Evolutionary conservation across 345 rosid genomes (phyloP), one percentile per base, ranked within the genome.

Genomic region (Rhizophora mangle): DNA sequence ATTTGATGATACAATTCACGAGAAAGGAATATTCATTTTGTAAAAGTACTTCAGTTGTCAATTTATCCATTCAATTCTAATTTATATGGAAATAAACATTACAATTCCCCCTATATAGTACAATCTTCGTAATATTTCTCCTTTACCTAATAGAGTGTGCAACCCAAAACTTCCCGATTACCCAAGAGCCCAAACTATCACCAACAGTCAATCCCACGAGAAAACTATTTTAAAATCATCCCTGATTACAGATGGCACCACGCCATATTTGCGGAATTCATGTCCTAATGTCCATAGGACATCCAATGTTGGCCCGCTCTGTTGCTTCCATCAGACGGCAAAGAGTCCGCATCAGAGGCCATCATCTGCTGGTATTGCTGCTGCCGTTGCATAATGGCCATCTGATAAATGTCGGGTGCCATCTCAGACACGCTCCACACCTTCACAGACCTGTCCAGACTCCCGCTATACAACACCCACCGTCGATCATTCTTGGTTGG

Each of bases 401-500:
- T 68, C 4, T 79, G 85, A 71, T 72, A 72, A 63, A 76, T 60
- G 66, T 88, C 90, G 29, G 85, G 83, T 11, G 86, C 75, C 26
- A 75, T 64, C 72, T 91, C 97, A 32, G 93, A 82, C 63, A 91
- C 97, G 55, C 87, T 87, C 98, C 98, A 94, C 4, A 91, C 97
- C 73, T 93, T 91, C 9, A 93, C 97, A 6, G 98, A 91, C 76
- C 91, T 93, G 62, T 93, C 98, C 51, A 93, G 83, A 63, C 96
- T 89, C 61, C 98, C 98, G 24, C 24, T 24, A 24, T 24, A 24
- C 24, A 89, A 88, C 29, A 85, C 73, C 98, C 98, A 94, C 76
- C 89, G 79, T 22, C 63, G 78, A 21, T 80, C 75, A 51, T 69
- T 15, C 61, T 81, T 80, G 0, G 80, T 55, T 0, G 81, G 68